phyloP scores from a whole-genome alignment of 148 eudicot genomes.

The Hydrangea macrophylla region DNA sequence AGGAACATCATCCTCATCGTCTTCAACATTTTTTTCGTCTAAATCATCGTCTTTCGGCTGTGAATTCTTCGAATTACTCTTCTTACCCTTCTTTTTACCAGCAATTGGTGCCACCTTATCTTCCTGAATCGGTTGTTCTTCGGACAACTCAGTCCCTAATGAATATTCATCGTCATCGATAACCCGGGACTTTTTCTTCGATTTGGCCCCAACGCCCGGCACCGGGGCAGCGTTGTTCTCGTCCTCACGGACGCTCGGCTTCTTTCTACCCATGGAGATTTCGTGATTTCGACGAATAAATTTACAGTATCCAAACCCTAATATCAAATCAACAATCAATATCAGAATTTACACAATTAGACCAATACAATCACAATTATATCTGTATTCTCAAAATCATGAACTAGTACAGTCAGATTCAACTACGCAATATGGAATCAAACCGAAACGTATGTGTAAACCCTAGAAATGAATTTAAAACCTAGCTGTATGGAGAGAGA shows the following conservation, averaged over 20 bases:
- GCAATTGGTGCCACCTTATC: conserved; percentile 36
- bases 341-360: not conserved
- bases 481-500: not conserved
- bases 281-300: conserved; percentile 20
- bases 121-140: conserved; percentile 41
- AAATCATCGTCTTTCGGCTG: conserved; percentile 43
- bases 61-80: conserved; percentile 44
- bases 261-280: conserved; percentile 55
- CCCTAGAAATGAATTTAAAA: no score
- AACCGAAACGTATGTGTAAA: not conserved
- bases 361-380: conserved; percentile 2
- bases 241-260: conserved; percentile 41
- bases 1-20: conserved; percentile 33
- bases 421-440: not conserved
- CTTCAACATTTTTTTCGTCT: conserved; percentile 27
- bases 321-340: not conserved
- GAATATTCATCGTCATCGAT: conserved; percentile 85
- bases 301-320: not conserved
- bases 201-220: conserved; percentile 39
- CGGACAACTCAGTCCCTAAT: conserved; percentile 46
- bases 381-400: not conserved
- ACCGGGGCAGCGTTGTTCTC: conserved; percentile 18
- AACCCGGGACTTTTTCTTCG: conserved; percentile 55
- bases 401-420: not conserved
- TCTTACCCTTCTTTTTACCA: conserved; percentile 70